Evolutionary conservation across 495 filamentous ascomycete genomes (phyloP).

Genomic region (Acidomyces sp.): DNA sequence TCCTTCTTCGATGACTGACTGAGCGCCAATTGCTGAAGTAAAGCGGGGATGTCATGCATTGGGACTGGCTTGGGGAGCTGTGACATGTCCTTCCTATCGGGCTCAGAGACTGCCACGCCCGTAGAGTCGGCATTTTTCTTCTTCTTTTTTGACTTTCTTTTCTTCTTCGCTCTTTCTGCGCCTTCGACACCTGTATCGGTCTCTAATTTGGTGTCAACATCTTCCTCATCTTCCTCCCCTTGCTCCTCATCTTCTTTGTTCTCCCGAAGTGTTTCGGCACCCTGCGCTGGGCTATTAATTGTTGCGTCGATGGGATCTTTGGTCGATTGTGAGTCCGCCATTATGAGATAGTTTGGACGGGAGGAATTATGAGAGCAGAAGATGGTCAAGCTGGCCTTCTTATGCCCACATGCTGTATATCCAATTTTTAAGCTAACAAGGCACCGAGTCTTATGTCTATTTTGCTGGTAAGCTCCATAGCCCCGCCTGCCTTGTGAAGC

Average conservation of each 20-base stretch:
- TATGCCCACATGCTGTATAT: too few relatives aligned
- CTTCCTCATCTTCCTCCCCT: slow-evolving; percentile 5
- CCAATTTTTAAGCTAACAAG: too few relatives aligned
- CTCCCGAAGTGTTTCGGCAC: too few relatives aligned
- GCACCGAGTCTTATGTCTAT: too few relatives aligned
- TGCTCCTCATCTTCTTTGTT: slow-evolving; percentile 1
- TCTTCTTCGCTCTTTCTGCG: slow-evolving; percentile 29
- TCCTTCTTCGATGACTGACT: slow-evolving; percentile 47
- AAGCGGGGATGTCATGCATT: slow-evolving; percentile 22
- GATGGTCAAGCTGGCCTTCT: too few relatives aligned
- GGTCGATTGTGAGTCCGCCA: too few relatives aligned
- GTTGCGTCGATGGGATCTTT: too few relatives aligned
- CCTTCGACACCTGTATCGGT: slow-evolving; percentile 1
- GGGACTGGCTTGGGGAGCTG: slow-evolving; percentile 1
- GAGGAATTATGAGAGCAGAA: too few relatives aligned
- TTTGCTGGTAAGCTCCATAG: too few relatives aligned
- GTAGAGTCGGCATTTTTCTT: slow-evolving; percentile 25
- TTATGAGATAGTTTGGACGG: too few relatives aligned
- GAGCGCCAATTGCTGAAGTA: slow-evolving; percentile 35
- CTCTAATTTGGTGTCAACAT: slow-evolving; percentile 2
- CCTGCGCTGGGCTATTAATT: too few relatives aligned
- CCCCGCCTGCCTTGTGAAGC: too few relatives aligned
- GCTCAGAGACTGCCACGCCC: not conserved
- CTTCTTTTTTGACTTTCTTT: slow-evolving; percentile 30
- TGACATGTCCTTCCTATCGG: slow-evolving; percentile 6